Percentiles rank a stretch among this genome's conserved stretches.
Conservation (phyloP, 2,329 filamentous ascomycete species). For the Penicillium sp. region DNA sequence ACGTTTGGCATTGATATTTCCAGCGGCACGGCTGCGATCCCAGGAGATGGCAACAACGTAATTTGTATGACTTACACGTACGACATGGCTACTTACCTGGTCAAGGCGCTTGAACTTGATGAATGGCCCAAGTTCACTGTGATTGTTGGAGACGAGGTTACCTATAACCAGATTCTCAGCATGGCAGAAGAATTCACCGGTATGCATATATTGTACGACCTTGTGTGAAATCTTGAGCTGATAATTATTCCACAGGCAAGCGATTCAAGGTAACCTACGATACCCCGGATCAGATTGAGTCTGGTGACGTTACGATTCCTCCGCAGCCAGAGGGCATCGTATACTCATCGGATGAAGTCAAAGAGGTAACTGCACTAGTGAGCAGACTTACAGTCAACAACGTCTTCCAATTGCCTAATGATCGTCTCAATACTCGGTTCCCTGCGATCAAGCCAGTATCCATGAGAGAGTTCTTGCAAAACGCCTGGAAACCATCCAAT, state of each 20-base stretch:
- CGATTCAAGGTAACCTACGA: conserved; percentile 40
- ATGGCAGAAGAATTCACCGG: conserved; percentile 46
- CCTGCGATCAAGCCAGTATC: conserved; percentile 25
- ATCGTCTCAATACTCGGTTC: conserved; percentile 24
- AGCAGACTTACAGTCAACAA: conserved; percentile 30
- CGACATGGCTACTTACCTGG: conserved; percentile 52
- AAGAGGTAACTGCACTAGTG: conserved; percentile 29
- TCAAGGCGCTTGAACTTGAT: conserved; percentile 41
- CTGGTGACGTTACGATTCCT: conserved; percentile 38
- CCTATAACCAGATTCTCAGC: conserved; percentile 48
- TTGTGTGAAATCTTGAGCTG: neutral
- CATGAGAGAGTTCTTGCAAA: conserved; percentile 26
- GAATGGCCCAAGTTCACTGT: conserved; percentile 46
- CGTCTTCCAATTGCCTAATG: conserved; percentile 29
- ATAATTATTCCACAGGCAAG: conserved; percentile 21
- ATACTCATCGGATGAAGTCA: conserved; percentile 25
- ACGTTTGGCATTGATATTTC: conserved; percentile 48
- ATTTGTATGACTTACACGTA: conserved; percentile 51
- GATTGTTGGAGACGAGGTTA: conserved; percentile 43
- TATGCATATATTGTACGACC: conserved; percentile 20
- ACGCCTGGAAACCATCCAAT: conserved; percentile 15
- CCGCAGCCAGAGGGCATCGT: conserved; percentile 19
- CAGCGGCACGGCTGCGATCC: conserved; percentile 49
- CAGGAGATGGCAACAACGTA: conserved; percentile 48
- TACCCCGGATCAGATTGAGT: conserved; percentile 32